phyloP scores from a whole-genome alignment of 768 basidiomycete species.

The Russula sp. region DNA sequence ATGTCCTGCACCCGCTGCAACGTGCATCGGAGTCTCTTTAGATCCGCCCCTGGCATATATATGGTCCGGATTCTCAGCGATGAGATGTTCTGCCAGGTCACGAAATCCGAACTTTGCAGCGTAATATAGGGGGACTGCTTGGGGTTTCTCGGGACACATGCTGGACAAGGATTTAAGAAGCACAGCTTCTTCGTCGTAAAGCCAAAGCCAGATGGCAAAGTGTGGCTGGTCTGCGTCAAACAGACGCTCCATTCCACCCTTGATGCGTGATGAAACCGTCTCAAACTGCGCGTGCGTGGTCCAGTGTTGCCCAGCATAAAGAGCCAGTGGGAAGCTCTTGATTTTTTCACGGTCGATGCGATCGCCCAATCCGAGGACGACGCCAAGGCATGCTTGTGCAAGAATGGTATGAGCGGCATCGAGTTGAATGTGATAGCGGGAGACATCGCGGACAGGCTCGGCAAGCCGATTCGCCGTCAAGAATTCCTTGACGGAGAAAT shows the following conservation, averaged over 20 bases:
- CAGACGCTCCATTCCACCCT: neutral
- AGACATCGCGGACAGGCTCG: neutral
- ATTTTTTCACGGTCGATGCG: neutral
- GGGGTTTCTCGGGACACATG: too few relatives aligned
- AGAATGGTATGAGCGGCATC: neutral
- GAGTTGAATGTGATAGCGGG: neutral
- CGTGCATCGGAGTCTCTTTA: neutral
- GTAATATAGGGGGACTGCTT: neutral
- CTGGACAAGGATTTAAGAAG: too few relatives aligned
- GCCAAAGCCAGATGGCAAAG: neutral
- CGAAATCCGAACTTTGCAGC: neutral
- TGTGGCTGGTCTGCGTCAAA: neutral
- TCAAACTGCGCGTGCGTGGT: neutral
- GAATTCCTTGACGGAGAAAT: slow-evolving; percentile 9
- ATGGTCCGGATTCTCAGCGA: neutral
- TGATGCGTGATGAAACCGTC: neutral
- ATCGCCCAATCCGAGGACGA: neutral
- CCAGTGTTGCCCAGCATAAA: neutral
- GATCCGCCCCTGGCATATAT: neutral
- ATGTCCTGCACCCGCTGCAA: neutral
- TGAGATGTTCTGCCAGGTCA: neutral
- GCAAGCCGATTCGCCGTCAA: neutral
- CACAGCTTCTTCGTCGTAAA: neutral
- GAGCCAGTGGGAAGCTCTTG: neutral
- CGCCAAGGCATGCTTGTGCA: neutral